Evolutionary conservation across 495 filamentous ascomycete genomes (phyloP), one percentile per base, ranked within the genome.

Genomic region (Gamarada debralockiae): DNA sequence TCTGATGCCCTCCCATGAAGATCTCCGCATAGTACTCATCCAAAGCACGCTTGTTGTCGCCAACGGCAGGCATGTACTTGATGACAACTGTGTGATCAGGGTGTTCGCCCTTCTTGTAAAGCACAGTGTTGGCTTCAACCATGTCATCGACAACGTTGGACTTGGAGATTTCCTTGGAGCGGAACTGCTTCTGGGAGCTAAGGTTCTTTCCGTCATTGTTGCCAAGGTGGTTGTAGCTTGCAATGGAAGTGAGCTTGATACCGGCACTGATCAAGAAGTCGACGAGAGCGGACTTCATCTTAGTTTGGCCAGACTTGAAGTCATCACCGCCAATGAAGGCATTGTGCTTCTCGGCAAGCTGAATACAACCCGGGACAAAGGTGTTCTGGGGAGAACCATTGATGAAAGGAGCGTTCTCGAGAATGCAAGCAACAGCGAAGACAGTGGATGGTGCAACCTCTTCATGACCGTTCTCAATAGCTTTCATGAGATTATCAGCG

Each of bases 11-110:
- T 58, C 93, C 93, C 76, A 97, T 81, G 82, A 98, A 98, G 71
- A 98, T 98, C 79, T 98, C 95, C 50, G 88, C 95, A 63, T 96
- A 96, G 79, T 98, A 98, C 75, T 98, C 93, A 65, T 98, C 93
- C 40, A 98, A 78, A 47, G 93, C 93, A 63, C 93, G 95, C 83
- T 98, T 98, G 80, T 96, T 95, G 74, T 98, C 93, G 50, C 93
- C 93, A 38, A 98, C 93, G 60, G 92, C 92, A 13, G 95, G 93
- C 90, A 98, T 95, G 79, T 98, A 98, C 81, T 95, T 95, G 78
- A 95, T 95, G 58, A 95, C 89, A 47, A 92, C 89, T 47, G 85
- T 88, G 75, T 95, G 89, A 61, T 95, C 85, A 13, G 89, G 89
- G 69, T 92, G 87, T 74, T 95, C 89, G 59, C 86, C 91, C 65